phyloP scores from a whole-genome alignment of 352 stramenopile species.

The Phytophthora tubulina region DNA sequence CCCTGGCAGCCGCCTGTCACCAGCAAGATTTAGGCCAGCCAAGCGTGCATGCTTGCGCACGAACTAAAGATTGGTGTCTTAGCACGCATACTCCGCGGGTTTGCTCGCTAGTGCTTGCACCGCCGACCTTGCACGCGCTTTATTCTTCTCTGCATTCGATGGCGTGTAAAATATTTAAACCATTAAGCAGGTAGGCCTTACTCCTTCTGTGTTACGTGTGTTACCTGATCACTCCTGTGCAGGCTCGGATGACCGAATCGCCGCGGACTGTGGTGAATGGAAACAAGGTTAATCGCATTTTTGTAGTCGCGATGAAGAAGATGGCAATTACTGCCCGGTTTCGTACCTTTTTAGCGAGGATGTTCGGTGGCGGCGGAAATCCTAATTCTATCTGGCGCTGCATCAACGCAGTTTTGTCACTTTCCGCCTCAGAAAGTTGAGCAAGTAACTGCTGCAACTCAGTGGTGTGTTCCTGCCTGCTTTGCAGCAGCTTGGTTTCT shows the following conservation, averaged over 20 bases:
- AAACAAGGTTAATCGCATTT: constrained; percentile 1
- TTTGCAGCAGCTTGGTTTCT: constrained; percentile 58
- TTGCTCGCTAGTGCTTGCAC: constrained; percentile 11
- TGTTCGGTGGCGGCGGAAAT: constrained; percentile 27
- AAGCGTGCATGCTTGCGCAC: constrained; percentile 10
- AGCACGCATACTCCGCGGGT: constrained; percentile 12
- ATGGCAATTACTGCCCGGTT: constrained; percentile 6
- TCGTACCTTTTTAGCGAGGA: constrained; percentile 31
- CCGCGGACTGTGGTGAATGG: constrained; percentile 1
- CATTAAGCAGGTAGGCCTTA: constrained; percentile 21
- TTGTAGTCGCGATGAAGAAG: constrained; percentile 7
- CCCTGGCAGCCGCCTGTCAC: constrained; percentile 61
- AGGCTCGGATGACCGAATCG: constrained; percentile 20
- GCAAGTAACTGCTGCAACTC: constrained; percentile 76
- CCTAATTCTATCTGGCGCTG: constrained; percentile 61
- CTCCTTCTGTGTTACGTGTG: neutral
- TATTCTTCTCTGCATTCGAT: constrained; percentile 36
- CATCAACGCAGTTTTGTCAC: constrained; percentile 73
- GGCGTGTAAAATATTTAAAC: constrained; percentile 49
- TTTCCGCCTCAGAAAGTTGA: constrained; percentile 72
- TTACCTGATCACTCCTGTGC: constrained; percentile 17
- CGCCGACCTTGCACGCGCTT: constrained; percentile 33
- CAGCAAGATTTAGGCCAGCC: constrained; percentile 41
- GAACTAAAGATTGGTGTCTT: constrained; percentile 14
- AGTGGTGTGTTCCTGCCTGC: constrained; percentile 63